Base-by-base conservation (phyloP, 2,329 filamentous ascomycete species). In the Xylariales sp. region DNA sequence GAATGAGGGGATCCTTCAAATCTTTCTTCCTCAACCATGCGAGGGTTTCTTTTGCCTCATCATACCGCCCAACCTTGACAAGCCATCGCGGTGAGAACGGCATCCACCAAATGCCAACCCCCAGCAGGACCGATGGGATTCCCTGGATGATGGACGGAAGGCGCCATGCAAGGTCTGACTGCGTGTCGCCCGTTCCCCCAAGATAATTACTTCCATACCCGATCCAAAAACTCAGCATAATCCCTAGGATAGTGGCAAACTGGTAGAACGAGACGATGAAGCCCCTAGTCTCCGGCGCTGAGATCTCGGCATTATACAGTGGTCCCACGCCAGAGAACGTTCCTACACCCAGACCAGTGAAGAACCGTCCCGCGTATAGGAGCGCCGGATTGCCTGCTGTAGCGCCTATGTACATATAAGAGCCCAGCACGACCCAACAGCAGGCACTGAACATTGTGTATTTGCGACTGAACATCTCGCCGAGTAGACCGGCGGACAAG, bases 61-160 rank as follows among this genome's bases (percentile, higher is more conserved):
- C 60, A 22, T 75, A 60, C 3, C 69, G 64, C 8, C 63, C 65
- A 37, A 68, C 64, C 4, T 63, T 65, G 6, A 65, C 66, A 0
- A 79, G 64, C 54, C 74, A 79, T 21, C 76, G 64, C 1, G 76
- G 76, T 0, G 74, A 78, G 50, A 71, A 78, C 0, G 76, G 76
- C 19, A 78, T 61, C 41, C 71, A 51, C 12, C 47, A 34, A 15
- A 54, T 60, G 1, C 61, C 63, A 4, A 52, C 51, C 12, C 63
- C 54, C 10, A 59, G 50, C 3, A 55, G 35, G 6, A 55, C 31
- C 2, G 50, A 56, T 5, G 56, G 56, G 18, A 56, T 37, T 27
- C 56, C 51, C 40, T 59, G 55, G 16, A 59, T 47, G 29, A 53
- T 46, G 32, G 57, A 50, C 2, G 57, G 56, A 4, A 69, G 39